Evolutionary conservation across 2,329 filamentous ascomycete species (phyloP), one percentile per base, ranked within the genome.

Genomic region (Cladosporium oxysporum): DNA sequence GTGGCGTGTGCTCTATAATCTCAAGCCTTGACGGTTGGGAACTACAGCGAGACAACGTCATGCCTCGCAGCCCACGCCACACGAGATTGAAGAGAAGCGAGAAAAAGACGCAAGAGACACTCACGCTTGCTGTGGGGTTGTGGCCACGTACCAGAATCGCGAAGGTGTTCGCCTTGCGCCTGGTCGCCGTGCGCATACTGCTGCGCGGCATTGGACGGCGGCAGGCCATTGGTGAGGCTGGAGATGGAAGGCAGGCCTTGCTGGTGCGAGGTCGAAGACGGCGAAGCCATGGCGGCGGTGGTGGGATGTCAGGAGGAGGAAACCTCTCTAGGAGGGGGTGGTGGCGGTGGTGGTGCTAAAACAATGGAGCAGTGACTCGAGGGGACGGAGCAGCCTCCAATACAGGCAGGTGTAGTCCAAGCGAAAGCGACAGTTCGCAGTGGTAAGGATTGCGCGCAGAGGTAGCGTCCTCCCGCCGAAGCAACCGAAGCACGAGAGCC

Each of bases 81-180:
- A 12, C 41, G 41, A 47, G 41, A 55, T n/a, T n/a, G 28, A 33
- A 52, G 29, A 29, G 31, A 35, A 21, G 58, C 18, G 18, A 41
- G 31, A 18, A 57, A 47, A 57, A 41, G 33, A 59, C n/a, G 61
- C 50, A 63, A 57, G 50, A 55, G 33, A 57, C 16, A 75, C 76
- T 76, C 71, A 78, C 76, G 75, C 69, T 78, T 78, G 69, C 74
- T 77, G 58, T 77, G 74, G 50, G 75, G 72, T 66, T 75, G 72
- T 11, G 75, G 74, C 76, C 76, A 78, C 47, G 75, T 76, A 49
- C 76, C 57, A 65, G 76, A 78, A 67, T 78, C 76, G 61, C 76
- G 71, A 33, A 74, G 73, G 23, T 74, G 73, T 35, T 76, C 75
- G 37, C 67, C 67, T 55, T 69, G 66, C 37, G 74, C 71, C 59